Base-by-base conservation (phyloP, 1,284 basidiomycete genomes). In the Thecaphora thlaspeos region DNA sequence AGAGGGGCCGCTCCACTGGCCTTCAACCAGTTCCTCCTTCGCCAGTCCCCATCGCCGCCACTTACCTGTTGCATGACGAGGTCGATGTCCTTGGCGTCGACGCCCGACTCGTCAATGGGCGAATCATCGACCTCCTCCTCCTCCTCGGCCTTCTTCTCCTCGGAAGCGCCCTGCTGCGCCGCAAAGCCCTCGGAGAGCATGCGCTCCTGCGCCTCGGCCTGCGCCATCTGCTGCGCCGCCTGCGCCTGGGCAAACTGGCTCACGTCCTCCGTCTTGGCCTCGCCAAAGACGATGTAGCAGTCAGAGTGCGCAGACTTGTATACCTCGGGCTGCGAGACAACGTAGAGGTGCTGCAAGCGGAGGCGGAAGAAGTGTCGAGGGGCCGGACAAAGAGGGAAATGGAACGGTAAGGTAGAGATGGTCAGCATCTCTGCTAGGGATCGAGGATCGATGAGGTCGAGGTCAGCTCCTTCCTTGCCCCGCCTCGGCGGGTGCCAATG, bases 271-370 rank as follows among this genome's bases (percentile, higher is more conserved):
- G 90, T 86, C 88, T 90, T 95, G 69, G 91, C 92, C 83, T 98
- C 94, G 71, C 94, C 94, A 73, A 97, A 98, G 66, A 98, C 91
- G 79, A 98, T 91, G 84, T 98, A 97, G 81, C 89, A 91, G 81
- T 98, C 95, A 75, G 90, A 92, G 81, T 90, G 90, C 46, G 89
- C 87, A 47, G 91, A 92, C 84, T 96, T 97, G 87, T 91, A 98
- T 48, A 98, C 94, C 71, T 98, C 94, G 48, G 95, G 94, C 55
- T 88, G 83, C 59, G 90, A 85, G 72, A 98, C 86, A 62, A 97
- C 93, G 79, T 96, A 90, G 59, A 98, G 86, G 65, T 92, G 83
- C 89, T 91, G 17, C 32, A 7, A 14, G 28, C 28, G 28, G 32
- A 14, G 32, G 32, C 10, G 7, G 12, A 34, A 34, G 32, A 4